Evolutionary conservation across 148 eudicot genomes (phyloP), one percentile per base, ranked within the genome.

Genomic region (Drosera capensis): DNA sequence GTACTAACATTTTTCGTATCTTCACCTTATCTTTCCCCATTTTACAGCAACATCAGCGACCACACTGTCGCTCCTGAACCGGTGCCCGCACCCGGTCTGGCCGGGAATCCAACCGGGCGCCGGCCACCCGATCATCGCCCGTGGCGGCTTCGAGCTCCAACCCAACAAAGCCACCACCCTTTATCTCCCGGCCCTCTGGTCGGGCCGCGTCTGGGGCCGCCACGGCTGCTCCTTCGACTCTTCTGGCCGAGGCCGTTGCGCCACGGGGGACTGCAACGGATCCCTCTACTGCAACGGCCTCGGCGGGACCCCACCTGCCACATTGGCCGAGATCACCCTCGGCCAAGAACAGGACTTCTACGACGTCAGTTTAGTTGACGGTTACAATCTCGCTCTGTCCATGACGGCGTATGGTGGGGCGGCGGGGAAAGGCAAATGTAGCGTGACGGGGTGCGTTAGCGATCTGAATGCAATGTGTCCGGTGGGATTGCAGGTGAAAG

Each of bases 171-270:
- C 68, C 42, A 64, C 59, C 62, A 14, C 67, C 9, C 59, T 88
- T 48, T 54, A 45, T 1, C 77, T 88, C 44, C 96, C 96, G 0
- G 56, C 67, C 3, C 55, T 47, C 16, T 88, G 96, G 96, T 88
- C 96, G 1, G 96, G 96, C 43, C 86, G 96, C 4, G 22, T 88
- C 17, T 83, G 96, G 96, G 96, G 96, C 24, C 74, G 96, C 1
- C 79, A 79, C 55, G 96, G 86, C 31, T 88, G 96, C 65, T 29
- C 65, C 19, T 88, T 88, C 31, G 68, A 88, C 57, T 57, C 71
- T 12, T n/a, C 67, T 11, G 90, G 94, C 11, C 72, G 51, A 1
- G 96, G 96, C 6, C 55, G 55, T 7, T 88, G 96, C 49, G 86
- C 86, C 45, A 88, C 96, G 14, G 94, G 78, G 20, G 94, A 82